Conservation (phyloP, 1,284 basidiomycete genomes). For the Coriolopsis trogii region DNA sequence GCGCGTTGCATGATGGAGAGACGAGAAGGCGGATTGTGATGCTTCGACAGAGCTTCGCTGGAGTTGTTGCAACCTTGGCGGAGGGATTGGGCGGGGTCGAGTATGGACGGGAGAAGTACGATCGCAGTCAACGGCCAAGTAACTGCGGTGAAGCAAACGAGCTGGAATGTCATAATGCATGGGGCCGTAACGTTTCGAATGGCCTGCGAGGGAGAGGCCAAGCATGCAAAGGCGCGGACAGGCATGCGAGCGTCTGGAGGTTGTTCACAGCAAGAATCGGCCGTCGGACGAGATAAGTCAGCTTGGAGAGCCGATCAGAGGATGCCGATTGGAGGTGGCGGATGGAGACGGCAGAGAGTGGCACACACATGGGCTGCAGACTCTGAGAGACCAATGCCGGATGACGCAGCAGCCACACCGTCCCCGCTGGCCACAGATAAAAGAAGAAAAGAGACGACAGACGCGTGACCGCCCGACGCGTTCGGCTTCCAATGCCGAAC, state of each 20-base stretch:
- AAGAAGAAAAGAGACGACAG: not conserved
- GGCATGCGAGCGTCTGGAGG: not conserved
- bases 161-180: not conserved
- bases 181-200: not conserved
- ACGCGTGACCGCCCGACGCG: constrained; percentile 2
- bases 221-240: too few relatives aligned
- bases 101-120: not conserved
- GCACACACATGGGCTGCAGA: not conserved
- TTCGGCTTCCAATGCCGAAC: constrained; percentile 20
- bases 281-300: constrained; percentile 1
- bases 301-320: constrained; percentile 10
- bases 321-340: constrained; percentile 23
- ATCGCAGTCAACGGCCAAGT: not conserved
- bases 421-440: not conserved
- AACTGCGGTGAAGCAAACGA: not conserved
- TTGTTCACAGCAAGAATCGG: not conserved
- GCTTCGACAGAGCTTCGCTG: too few relatives aligned
- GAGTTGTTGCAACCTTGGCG: not conserved
- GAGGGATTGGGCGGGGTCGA: too few relatives aligned
- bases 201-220: not conserved
- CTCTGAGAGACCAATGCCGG: not conserved
- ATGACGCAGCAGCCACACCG: not conserved
- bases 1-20: too few relatives aligned
- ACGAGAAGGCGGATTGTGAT: too few relatives aligned
- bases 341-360: too few relatives aligned